Percentiles rank a stretch among this genome's conserved stretches.
Conservation (phyloP, 495 filamentous ascomycete genomes). For the Annulohypoxylon bovei region DNA sequence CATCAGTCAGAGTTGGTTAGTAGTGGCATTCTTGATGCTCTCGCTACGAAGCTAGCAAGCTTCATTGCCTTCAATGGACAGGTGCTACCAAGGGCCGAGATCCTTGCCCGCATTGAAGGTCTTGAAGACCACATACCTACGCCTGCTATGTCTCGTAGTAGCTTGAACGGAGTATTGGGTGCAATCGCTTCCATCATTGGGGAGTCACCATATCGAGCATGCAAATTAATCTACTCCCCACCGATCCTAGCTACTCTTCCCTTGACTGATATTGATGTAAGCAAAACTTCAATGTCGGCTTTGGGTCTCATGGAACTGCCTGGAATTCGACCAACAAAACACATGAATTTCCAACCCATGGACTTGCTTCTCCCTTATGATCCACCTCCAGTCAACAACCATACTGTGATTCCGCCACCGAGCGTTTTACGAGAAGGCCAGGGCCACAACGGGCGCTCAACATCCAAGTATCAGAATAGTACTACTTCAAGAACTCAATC, state of each 20-base stretch:
- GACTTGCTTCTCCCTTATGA: conserved; percentile 39
- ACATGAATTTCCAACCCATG: conserved; percentile 37
- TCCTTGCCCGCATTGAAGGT: conserved; percentile 55
- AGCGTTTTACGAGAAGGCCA: conserved; percentile 56
- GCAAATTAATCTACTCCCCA: conserved; percentile 80
- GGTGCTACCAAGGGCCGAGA: conserved; percentile 66
- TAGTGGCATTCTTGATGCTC: conserved; percentile 77
- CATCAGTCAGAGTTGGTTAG: conserved; percentile 77
- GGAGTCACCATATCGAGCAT: conserved; percentile 79
- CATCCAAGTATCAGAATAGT: conserved; percentile 45
- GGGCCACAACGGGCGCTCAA: conserved; percentile 37
- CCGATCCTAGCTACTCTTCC: conserved; percentile 78
- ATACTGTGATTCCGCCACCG: conserved; percentile 66
- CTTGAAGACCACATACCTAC: conserved; percentile 58
- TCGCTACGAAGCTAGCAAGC: conserved; percentile 79
- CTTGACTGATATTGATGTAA: conserved; percentile 44
- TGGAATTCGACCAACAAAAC: conserved; percentile 36
- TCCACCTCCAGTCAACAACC: conserved; percentile 22
- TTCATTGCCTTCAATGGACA: conserved; percentile 75
- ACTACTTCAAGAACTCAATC: conserved; percentile 38
- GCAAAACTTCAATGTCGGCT: conserved; percentile 14
- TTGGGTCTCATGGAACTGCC: conserved; percentile 35
- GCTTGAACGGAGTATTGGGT: conserved; percentile 77
- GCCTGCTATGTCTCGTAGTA: conserved; percentile 67
- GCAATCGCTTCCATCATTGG: conserved; percentile 82